A percentile compares a stretch with the other conserved stretches of the same genome.
Evolutionary conservation across 2,329 filamentous ascomycete species (phyloP).

Genomic region (Pseudogymnoascus sp.): DNA sequence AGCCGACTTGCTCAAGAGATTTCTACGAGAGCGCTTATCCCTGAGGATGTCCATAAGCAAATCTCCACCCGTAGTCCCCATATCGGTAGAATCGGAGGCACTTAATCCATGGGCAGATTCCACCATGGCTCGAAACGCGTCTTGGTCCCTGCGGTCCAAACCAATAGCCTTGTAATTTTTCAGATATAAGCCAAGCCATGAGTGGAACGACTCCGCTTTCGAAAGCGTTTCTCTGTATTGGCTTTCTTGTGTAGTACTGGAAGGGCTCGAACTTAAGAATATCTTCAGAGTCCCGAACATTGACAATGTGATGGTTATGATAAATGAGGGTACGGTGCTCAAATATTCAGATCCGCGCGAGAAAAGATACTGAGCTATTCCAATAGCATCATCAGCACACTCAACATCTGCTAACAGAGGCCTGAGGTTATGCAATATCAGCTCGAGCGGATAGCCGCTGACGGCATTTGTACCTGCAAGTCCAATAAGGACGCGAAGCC

Average conservation of each 20-base stretch:
- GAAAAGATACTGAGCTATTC: slow-evolving; percentile 78
- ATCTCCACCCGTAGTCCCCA: slow-evolving; percentile 66
- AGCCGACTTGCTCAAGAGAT: slow-evolving; percentile 63
- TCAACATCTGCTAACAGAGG: slow-evolving; percentile 74
- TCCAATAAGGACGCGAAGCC: slow-evolving; percentile 72
- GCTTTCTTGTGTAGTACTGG: slow-evolving; percentile 75
- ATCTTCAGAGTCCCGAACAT: slow-evolving; percentile 69
- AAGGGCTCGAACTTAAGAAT: slow-evolving; percentile 66
- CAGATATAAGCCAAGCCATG: slow-evolving; percentile 69
- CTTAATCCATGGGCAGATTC: slow-evolving; percentile 60
- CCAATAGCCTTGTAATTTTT: slow-evolving; percentile 48
- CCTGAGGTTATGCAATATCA: slow-evolving; percentile 74
- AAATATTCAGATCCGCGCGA: slow-evolving; percentile 59
- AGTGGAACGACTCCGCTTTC: slow-evolving; percentile 67
- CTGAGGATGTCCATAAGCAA: slow-evolving; percentile 71
- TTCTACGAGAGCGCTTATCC: slow-evolving; percentile 55
- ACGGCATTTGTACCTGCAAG: slow-evolving; percentile 67
- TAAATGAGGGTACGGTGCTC: slow-evolving; percentile 58
- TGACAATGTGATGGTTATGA: slow-evolving; percentile 72
- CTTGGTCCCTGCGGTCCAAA: slow-evolving; percentile 39
- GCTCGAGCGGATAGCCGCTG: slow-evolving; percentile 76
- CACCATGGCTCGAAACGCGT: slow-evolving; percentile 59
- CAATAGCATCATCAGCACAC: slow-evolving; percentile 84
- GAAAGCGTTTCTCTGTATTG: slow-evolving; percentile 71
- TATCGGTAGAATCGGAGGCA: slow-evolving; percentile 60